Evolutionary conservation across 2,329 filamentous ascomycete genomes (phyloP).

Genomic region (Elsinoe fawcettii): DNA sequence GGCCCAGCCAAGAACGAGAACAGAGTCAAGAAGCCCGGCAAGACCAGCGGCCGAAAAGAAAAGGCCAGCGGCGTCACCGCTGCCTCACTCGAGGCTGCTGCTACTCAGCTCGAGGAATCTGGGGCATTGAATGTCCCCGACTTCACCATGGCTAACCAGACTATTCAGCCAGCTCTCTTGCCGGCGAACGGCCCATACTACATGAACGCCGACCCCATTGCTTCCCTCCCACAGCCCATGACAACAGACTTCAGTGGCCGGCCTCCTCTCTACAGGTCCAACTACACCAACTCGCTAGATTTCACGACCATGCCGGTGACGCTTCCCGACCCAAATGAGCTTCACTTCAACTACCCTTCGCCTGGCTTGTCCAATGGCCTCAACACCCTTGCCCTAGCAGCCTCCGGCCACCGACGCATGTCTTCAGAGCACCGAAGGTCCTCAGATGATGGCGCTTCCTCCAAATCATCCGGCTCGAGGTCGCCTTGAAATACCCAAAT

Average conservation of each 20-base stretch:
- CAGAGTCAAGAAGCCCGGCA: conserved; percentile 38
- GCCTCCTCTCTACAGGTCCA: conserved; percentile 28
- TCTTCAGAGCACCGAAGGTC: conserved; percentile 27
- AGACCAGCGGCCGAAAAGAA: conserved; percentile 27
- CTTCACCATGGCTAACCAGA: conserved; percentile 18
- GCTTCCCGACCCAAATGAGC: conserved; percentile 26
- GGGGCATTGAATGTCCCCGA: conserved; percentile 18
- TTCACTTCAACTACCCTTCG: conserved; percentile 30
- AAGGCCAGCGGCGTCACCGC: conserved; percentile 23
- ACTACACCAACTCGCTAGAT: conserved; percentile 28
- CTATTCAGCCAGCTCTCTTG: conserved; percentile 20
- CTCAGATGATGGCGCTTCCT: conserved; percentile 21
- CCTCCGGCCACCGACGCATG: conserved; percentile 28
- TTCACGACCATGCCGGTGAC: conserved; percentile 26
- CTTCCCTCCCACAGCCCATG: conserved; percentile 28
- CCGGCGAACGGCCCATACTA: conserved; percentile 28
- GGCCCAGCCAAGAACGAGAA: conserved; percentile 37
- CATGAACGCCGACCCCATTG: conserved; percentile 28
- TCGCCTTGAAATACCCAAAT: conserved; percentile 7
- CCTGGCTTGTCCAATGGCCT: conserved; percentile 32
- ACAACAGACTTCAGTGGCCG: conserved; percentile 26
- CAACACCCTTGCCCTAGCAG: conserved; percentile 32
- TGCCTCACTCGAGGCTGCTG: conserved; percentile 28
- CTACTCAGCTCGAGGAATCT: conserved; percentile 28
- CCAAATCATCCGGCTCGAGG: conserved; percentile 4